Evolutionary conservation across 306 rosid species (phyloP).

Genomic region (Fagus crenata): DNA sequence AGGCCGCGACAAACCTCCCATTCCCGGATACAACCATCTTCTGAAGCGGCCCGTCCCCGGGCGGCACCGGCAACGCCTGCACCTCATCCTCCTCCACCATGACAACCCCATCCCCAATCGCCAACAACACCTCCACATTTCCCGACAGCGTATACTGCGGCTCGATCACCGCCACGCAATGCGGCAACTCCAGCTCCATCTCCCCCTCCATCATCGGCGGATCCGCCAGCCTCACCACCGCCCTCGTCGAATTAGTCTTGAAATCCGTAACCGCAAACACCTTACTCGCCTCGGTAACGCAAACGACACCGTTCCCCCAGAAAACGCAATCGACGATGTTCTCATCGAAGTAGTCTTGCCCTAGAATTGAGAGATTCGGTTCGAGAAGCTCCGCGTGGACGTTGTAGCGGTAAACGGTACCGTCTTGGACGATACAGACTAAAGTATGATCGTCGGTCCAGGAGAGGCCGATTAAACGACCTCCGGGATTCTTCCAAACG

Average conservation of each 20-base stretch:
- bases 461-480: constrained; percentile 72
- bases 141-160: constrained; percentile 93
- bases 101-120: constrained; percentile 65
- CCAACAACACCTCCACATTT: constrained; percentile 85
- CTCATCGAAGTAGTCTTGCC: constrained; percentile 80
- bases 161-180: constrained; percentile 88
- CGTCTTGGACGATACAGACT: constrained; percentile 85
- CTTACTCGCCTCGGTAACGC: constrained; percentile 69
- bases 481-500: constrained; percentile 86
- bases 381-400: constrained; percentile 64
- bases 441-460: constrained; percentile 88
- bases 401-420: constrained; percentile 77
- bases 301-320: constrained; percentile 86
- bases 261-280: constrained; percentile 74
- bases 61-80: constrained; percentile 69
- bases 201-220: constrained; percentile 67
- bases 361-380: constrained; percentile 63
- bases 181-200: constrained; percentile 53
- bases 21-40: constrained; percentile 87
- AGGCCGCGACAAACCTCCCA: constrained; percentile 93
- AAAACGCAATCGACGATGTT: constrained; percentile 83
- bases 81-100: constrained; percentile 90
- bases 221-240: constrained; percentile 62
- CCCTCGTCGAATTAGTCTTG: constrained; percentile 39
- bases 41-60: constrained; percentile 75